A percentile compares a stretch with the other conserved stretches of the same genome.
Conservation (phyloP, 257 asterid species). For the Plantago major region DNA sequence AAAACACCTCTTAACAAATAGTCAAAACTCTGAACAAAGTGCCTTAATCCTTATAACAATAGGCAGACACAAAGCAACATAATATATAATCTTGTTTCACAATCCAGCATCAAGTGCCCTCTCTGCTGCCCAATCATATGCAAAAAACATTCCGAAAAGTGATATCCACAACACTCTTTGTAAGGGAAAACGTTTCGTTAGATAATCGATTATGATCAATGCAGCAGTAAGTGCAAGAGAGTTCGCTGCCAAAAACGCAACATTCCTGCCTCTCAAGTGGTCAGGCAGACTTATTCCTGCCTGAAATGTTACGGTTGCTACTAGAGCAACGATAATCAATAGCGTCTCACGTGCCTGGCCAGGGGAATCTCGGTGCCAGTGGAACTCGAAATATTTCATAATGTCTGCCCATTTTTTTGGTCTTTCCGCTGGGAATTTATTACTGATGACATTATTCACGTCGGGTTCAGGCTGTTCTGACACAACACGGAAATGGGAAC, state of each 20-base stretch:
- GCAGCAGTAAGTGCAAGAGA: not conserved
- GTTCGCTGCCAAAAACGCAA: not conserved
- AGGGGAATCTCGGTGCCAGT: not conserved
- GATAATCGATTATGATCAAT: not conserved
- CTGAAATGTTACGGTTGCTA: conserved; percentile 8
- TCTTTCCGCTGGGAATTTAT: not conserved
- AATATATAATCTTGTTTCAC: too few species aligned
- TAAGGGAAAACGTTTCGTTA: too few species aligned
- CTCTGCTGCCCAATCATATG: too few species aligned
- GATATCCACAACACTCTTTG: too few species aligned
- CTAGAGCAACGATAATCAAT: not conserved
- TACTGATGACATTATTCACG: not conserved
- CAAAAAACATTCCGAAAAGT: too few species aligned
- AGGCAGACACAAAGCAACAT: too few species aligned
- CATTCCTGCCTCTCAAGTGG: not conserved
- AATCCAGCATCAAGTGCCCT: too few species aligned
- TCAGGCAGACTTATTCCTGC: conserved; percentile 3
- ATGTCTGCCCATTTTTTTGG: not conserved
- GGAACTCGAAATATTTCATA: not conserved
- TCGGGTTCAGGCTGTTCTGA: not conserved
- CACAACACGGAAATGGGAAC: not conserved
- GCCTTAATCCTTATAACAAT: too few species aligned
- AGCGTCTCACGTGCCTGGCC: not conserved
- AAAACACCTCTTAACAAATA: too few species aligned
- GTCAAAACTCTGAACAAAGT: too few species aligned